Base-by-base conservation (phyloP, 495 filamentous ascomycete genomes). In the Penicillium fimorum region DNA sequence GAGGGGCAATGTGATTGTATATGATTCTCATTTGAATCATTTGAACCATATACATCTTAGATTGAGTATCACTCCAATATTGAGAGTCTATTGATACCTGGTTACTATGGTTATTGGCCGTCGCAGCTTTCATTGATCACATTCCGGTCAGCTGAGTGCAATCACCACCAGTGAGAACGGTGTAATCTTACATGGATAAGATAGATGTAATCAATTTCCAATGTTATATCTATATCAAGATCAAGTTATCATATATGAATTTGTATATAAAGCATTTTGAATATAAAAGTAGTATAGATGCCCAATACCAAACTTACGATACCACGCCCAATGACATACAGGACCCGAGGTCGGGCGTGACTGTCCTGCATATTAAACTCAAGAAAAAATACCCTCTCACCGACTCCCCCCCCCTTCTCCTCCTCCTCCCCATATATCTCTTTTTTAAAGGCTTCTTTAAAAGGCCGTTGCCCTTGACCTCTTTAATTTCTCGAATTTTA, bases 401-500 rank as follows among this genome's bases (percentile, higher is more conserved):
- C 70, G 61, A 66, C 67, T 66, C 60, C n/a, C 35, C n/a, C n/a
- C 59, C 50, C 56, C 49, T 49, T 55, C 63, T 53, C 56, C 56
- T 55, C 55, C 38, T 44, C 38, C 45, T 32, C 43, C 49, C 50
- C 32, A 46, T 32, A 42, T 47, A 58, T 33, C 62, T 33, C 32
- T 51, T 27, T 4, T 51, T 27, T 4, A 27, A 27, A 27, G 25
- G 25, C 25, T 58, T 63, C 58, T 50, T 56, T 53, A 57, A 63
- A 73, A 75, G 72, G 68, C 72, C 55, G 29, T 64, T 61, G 72
- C 57, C 72, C 72, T 74, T 76, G 69, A 57, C 50, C 62, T 55
- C 25, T 27, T 57, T 56, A 5, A 3, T 67, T 50, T 58, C 17
- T 51, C 45, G 48, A 41, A 30, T 10, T 53, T 17, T 3, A 13